phyloP scores from a whole-genome alignment of 164 flowering plant genomes.

The Chimonanthus praecox region DNA sequence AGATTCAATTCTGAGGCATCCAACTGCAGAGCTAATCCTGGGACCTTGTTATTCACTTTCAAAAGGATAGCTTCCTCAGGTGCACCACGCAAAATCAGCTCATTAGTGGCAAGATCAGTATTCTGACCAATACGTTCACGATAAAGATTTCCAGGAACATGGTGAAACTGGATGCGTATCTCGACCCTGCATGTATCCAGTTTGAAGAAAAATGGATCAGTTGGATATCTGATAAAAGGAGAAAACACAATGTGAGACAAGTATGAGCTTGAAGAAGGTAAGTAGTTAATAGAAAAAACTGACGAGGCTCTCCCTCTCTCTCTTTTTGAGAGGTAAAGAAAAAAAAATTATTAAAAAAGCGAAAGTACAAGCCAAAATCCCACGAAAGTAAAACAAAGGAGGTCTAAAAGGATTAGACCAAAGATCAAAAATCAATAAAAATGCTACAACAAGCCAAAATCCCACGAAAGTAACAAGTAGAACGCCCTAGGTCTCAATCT shows the following conservation, averaged over 20 bases:
- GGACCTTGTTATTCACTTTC: slow-evolving; percentile 59
- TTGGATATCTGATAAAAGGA: not conserved
- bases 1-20: slow-evolving; percentile 58
- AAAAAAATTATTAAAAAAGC: too few species aligned
- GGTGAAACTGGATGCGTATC: slow-evolving; percentile 52
- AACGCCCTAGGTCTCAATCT: too few species aligned
- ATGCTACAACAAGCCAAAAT: too few species aligned
- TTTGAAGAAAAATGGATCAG: not conserved
- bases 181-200: slow-evolving; percentile 34
- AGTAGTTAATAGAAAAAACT: too few species aligned
- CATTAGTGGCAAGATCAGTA: slow-evolving; percentile 45
- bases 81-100: slow-evolving; percentile 45
- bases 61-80: slow-evolving; percentile 71
- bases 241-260: not conserved
- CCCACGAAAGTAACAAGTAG: too few species aligned
- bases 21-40: slow-evolving; percentile 53
- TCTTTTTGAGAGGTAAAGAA: too few species aligned
- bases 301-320: too few species aligned
- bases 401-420: too few species aligned
- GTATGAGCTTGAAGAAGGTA: not conserved
- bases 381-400: too few species aligned
- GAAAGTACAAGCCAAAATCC: too few species aligned
- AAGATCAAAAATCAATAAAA: too few species aligned
- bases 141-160: slow-evolving; percentile 59
- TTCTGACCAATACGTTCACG: slow-evolving; percentile 41